phyloP scores from a whole-genome alignment of 768 basidiomycete genomes.

The Artomyces pyxidatus region DNA sequence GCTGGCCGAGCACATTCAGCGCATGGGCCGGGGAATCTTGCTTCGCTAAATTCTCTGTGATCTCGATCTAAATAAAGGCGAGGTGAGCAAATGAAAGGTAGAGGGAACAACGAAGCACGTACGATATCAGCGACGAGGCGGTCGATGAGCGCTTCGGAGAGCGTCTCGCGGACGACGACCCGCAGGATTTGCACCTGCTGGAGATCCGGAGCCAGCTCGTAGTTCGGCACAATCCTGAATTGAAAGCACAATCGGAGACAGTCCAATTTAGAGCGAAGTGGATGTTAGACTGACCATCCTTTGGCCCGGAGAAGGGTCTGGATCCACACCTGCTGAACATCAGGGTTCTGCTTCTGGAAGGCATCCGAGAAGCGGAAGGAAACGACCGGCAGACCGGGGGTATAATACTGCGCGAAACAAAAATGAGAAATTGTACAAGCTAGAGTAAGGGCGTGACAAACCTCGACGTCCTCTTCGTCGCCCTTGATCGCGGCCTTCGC shows the following conservation, averaged over 20 bases:
- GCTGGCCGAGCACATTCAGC: constrained; percentile 34
- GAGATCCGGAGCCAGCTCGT: constrained; percentile 46
- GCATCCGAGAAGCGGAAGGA: constrained; percentile 47
- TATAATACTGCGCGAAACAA: constrained; percentile 28
- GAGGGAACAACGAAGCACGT: constrained; percentile 20
- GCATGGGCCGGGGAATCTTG: constrained; percentile 42
- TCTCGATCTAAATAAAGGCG: constrained; percentile 38
- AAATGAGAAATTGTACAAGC: background rate
- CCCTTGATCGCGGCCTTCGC: constrained; percentile 25
- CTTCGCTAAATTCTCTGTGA: constrained; percentile 50
- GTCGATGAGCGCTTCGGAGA: constrained; percentile 39
- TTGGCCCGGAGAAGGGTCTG: constrained; percentile 40
- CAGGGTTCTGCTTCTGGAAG: constrained; percentile 44
- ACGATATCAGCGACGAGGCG: constrained; percentile 64
- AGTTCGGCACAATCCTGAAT: constrained; percentile 50
- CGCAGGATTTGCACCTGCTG: constrained; percentile 50
- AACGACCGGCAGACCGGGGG: constrained; percentile 45
- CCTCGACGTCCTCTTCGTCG: constrained; percentile 53
- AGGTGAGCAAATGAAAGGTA: background rate
- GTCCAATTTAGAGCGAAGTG: too few relatives aligned
- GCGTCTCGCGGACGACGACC: constrained; percentile 51
- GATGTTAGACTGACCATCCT: constrained; percentile 28
- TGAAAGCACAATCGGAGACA: too few relatives aligned
- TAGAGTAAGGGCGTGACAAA: constrained; percentile 20
- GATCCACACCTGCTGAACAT: constrained; percentile 51